phyloP scores from a whole-genome alignment of 208 protist genomes.

The Acanthamoeba lenticulata region DNA sequence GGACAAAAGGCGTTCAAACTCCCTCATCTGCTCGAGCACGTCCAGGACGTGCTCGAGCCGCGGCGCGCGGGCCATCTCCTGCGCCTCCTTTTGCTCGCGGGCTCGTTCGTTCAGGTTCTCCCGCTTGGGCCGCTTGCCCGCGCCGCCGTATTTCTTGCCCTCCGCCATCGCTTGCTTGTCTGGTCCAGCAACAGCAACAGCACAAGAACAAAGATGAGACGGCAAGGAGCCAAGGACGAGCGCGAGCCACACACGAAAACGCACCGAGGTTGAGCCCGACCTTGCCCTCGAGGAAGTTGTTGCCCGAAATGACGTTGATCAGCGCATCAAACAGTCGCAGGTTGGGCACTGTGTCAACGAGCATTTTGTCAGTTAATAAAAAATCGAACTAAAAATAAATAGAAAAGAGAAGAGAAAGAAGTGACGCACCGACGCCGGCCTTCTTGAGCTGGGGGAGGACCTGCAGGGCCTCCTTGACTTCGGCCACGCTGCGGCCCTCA shows the following conservation, averaged over 20 bases:
- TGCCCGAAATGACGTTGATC: slow-evolving; percentile 9
- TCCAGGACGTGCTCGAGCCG: slow-evolving; percentile 44
- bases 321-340: slow-evolving; percentile 41
- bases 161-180: slow-evolving; percentile 30
- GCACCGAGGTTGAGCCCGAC: background rate
- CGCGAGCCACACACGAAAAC: background rate
- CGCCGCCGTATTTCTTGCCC: background rate
- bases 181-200: background rate
- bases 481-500: slow-evolving; percentile 4
- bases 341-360: background rate
- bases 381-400: background rate
- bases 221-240: too few species aligned
- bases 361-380: background rate
- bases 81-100: background rate
- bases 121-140: background rate
- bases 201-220: background rate
- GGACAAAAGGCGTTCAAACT: too few species aligned
- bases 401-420: background rate
- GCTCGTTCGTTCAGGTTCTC: background rate
- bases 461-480: slow-evolving; percentile 24
- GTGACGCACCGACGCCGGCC: background rate
- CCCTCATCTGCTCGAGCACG: slow-evolving; percentile 37
- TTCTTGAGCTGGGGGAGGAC: background rate
- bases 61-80: background rate
- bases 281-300: slow-evolving; percentile 26